These are phyloP conservation scores for Kodamaea hsintzibuensis DNA, from an alignment of 805 yeast species.

Conservation along the genomic window DNA sequence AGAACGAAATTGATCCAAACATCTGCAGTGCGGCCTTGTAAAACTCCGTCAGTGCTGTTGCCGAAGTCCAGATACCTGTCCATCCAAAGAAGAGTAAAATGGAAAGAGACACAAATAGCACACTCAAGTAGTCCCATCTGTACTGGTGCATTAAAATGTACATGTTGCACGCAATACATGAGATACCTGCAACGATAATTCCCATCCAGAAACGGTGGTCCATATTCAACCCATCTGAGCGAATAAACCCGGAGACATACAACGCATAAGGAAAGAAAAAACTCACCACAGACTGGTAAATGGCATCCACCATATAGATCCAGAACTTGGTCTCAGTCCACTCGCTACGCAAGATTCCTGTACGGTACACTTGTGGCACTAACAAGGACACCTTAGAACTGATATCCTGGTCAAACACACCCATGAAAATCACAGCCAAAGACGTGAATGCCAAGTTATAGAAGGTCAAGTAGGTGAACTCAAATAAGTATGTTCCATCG, in stretches of 20 bases:
- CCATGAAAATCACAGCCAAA: slow-evolving; percentile 72
- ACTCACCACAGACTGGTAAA: slow-evolving; percentile 69
- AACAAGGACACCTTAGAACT: slow-evolving; percentile 61
- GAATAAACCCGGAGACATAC: slow-evolving; percentile 42
- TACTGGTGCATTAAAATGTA: slow-evolving; percentile 68
- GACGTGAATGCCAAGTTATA: slow-evolving; percentile 83
- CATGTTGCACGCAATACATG: slow-evolving; percentile 64
- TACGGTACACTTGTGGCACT: slow-evolving; percentile 69
- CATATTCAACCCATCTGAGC: slow-evolving; percentile 54
- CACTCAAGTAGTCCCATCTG: slow-evolving; percentile 76
- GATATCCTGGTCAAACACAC: slow-evolving; percentile 75
- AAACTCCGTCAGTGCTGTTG: slow-evolving; percentile 53
- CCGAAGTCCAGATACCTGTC: slow-evolving; percentile 78
- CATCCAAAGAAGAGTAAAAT: slow-evolving; percentile 63
- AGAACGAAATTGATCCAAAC: slow-evolving; percentile 61
- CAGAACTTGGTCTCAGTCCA: slow-evolving; percentile 63
- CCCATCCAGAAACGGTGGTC: slow-evolving; percentile 78
- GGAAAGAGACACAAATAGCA: slow-evolving; percentile 54
- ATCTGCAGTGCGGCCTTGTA: slow-evolving; percentile 64
- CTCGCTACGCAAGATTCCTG: slow-evolving; percentile 64
- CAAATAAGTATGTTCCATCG: slow-evolving; percentile 76
- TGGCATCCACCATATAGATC: slow-evolving; percentile 66
- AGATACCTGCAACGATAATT: slow-evolving; percentile 55
- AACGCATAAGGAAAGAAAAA: slow-evolving; percentile 68
- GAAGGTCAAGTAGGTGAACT: slow-evolving; percentile 75